phyloP scores from a whole-genome alignment of 2,329 filamentous ascomycete species.

The Gnomoniopsis sp. region DNA sequence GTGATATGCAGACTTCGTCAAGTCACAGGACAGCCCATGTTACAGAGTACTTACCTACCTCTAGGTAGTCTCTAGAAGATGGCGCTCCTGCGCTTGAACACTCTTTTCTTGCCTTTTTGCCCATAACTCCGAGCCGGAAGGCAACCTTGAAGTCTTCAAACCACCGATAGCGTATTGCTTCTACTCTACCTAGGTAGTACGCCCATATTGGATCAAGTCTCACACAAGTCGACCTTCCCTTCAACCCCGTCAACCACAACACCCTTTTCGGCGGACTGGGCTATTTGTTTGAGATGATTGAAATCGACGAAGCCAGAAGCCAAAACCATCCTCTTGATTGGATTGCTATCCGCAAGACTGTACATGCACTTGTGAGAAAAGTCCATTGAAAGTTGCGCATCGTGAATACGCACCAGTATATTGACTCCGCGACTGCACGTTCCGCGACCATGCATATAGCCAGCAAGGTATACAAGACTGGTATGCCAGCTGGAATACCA shows the following conservation, averaged over 20 bases:
- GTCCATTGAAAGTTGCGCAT: neutral
- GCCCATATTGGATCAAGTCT: neutral
- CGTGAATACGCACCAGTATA: neutral
- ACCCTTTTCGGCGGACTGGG: neutral
- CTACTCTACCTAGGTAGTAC: too few relatives aligned
- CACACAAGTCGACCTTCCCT: neutral
- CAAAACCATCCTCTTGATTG: neutral
- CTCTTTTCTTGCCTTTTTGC: too few relatives aligned
- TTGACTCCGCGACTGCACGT: neutral
- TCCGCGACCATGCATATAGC: neutral
- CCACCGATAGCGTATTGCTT: too few relatives aligned
- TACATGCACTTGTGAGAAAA: neutral
- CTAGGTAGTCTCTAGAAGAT: too few relatives aligned
- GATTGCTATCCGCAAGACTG: slow-evolving; percentile 2
- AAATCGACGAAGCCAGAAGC: slow-evolving; percentile 6
- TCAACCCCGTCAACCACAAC: neutral
- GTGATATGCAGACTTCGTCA: too few relatives aligned
- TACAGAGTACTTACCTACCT: too few relatives aligned
- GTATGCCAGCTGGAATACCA: slow-evolving; percentile 3
- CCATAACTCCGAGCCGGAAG: too few relatives aligned
- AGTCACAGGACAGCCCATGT: too few relatives aligned
- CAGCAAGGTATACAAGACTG: neutral
- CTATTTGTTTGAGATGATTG: neutral
- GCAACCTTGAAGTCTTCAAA: too few relatives aligned
- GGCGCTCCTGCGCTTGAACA: too few relatives aligned